Base-by-base conservation (phyloP, 352 stramenopile species). In the Pythium dissimile region DNA sequence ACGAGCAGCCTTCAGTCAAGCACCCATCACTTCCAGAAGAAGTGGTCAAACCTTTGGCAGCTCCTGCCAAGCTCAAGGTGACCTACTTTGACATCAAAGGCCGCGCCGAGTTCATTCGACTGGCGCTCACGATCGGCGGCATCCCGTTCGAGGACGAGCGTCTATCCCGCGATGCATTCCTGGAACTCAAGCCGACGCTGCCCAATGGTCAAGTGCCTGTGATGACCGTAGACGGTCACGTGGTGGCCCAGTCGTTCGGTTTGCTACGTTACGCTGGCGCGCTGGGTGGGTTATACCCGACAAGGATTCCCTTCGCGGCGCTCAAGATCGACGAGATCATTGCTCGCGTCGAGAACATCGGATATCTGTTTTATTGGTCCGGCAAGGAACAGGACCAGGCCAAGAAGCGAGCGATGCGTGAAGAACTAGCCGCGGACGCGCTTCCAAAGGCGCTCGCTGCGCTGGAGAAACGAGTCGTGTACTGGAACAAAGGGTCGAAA, bases 111-210 rank as follows among this genome's bases (percentile, higher is more conserved):
- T 28, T 31, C 2, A 7, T 64, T 23, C 65, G 71, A 4, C 49
- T 75, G 6, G 63, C 62, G 13, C 31, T 80, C 16, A 16, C 31
- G 13, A 50, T 71, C 20, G 69, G 62, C 26, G 63, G 57, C 20
- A 28, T 80, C n/a, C 28, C 66, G 18, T 80, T 80, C 31, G 49
- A 69, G 23, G 71, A 80, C 54, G 50, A 73, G n/a, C 61, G 68
- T 5, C 18, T 77, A 20, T 31, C 37, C 16, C 13, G 32, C 20
- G 59, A 67, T 1, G 46, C 23, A 24, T 75, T 75, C 48, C 32
- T 20, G 20, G 37, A 41, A 12, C 20, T 59, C 32, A 75, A 75
- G 34, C 49, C 53, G 10, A 50, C 54, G 32, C 48, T 77, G 23
- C 67, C 67, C 13, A 69, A 64, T 24, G 66, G 69, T 8, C 60